These are phyloP conservation scores for Pseudevernia furfuracea DNA, from an alignment of 495 filamentous ascomycete species.

Conservation along the genomic window DNA sequence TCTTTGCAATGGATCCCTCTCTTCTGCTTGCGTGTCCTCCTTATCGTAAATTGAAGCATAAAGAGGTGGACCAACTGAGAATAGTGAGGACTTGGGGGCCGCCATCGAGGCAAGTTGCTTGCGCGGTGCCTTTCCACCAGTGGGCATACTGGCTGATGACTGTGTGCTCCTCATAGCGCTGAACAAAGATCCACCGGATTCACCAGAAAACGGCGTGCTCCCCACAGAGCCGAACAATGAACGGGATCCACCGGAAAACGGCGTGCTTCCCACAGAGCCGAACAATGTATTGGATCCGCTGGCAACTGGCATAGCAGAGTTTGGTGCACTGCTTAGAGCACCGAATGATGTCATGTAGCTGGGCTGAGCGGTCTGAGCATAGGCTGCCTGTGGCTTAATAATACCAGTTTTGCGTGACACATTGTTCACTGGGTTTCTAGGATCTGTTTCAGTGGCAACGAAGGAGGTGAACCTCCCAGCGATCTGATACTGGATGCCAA, in stretches of 20 bases:
- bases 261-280: too few species aligned
- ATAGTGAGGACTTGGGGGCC: conserved; percentile 9
- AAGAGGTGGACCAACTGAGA: not conserved
- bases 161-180: not conserved
- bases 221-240: too few species aligned
- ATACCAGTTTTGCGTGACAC: conserved; percentile 13
- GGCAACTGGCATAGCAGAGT: too few species aligned
- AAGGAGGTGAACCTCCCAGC: conserved; percentile 64
- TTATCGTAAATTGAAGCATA: not conserved
- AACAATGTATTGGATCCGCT: too few species aligned
- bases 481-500: conserved; percentile 58
- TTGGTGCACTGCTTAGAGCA: not conserved
- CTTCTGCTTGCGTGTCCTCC: not conserved
- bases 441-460: conserved; percentile 51
- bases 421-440: conserved; percentile 16
- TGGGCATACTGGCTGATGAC: not conserved
- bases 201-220: too few species aligned
- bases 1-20: conserved; percentile 6
- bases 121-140: not conserved
- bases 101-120: not conserved
- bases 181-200: not conserved
- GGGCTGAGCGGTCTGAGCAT: too few species aligned
- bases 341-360: too few species aligned
- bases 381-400: too few species aligned
- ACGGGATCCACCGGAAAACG: too few species aligned